Evolutionary conservation across 2,329 filamentous ascomycete species (phyloP).

Genomic region (Akanthomyces lecanii): DNA sequence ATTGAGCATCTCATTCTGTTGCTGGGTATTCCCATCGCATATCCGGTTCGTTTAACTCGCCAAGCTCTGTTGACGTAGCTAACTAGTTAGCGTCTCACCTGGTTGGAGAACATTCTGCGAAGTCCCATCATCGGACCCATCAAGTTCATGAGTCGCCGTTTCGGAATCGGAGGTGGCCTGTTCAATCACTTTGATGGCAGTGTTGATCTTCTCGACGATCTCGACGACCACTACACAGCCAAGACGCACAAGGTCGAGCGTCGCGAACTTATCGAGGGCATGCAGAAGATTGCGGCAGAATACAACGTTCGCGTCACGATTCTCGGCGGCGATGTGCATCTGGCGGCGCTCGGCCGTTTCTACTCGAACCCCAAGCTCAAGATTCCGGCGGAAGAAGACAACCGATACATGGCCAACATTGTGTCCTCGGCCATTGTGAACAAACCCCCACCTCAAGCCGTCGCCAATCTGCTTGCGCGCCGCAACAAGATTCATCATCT

Average conservation of each 20-base stretch:
- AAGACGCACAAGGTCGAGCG: conserved; percentile 88
- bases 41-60: conserved; percentile 54
- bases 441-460: conserved; percentile 79
- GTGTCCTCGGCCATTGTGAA: conserved; percentile 95
- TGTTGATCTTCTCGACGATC: conserved; percentile 85
- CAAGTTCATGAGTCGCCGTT: conserved; percentile 84
- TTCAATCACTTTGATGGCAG: conserved; percentile 96
- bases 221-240: conserved; percentile 95
- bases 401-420: conserved; percentile 92
- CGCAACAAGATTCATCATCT: conserved; percentile 79
- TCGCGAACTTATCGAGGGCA: conserved; percentile 67
- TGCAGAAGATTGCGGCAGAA: conserved; percentile 79
- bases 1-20: conserved; percentile 87
- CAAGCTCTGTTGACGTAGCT: neutral
- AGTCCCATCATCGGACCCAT: conserved; percentile 85
- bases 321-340: conserved; percentile 87
- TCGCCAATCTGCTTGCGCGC: conserved; percentile 86
- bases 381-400: conserved; percentile 74
- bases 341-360: conserved; percentile 89
- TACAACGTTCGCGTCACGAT: conserved; percentile 90
- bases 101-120: conserved; percentile 87
- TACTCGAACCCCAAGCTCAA: conserved; percentile 82
- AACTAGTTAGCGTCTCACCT: conserved; percentile 67
- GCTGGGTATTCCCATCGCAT: conserved; percentile 81
- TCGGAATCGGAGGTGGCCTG: conserved; percentile 76